Conservation (phyloP, 2,329 filamentous ascomycete species). For the Knufia fluminis region DNA sequence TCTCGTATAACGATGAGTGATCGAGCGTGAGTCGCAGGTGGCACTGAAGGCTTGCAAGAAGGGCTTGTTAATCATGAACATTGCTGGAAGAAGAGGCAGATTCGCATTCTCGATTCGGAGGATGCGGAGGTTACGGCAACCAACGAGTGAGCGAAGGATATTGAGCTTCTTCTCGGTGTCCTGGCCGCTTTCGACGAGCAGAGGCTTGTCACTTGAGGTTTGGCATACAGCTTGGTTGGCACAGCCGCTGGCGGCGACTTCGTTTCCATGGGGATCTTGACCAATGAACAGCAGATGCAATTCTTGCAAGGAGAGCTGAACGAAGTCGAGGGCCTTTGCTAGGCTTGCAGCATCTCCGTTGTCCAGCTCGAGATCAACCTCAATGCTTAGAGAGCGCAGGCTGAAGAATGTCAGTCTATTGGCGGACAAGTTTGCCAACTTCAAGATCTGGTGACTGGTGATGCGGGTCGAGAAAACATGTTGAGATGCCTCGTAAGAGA, state of each 20-base stretch:
- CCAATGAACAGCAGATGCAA: conserved; percentile 17
- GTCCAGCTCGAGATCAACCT: conserved; percentile 12
- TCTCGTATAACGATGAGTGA: conserved; percentile 6
- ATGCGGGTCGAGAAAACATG: conserved; percentile 5
- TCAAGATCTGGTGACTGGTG: conserved; percentile 7
- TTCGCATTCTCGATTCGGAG: conserved; percentile 19
- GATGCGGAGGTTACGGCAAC: conserved; percentile 9
- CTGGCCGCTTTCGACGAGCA: background rate
- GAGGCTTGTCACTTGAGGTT: background rate
- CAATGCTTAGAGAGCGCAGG: conserved; percentile 11
- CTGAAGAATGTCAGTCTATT: background rate
- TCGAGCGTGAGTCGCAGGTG: conserved; percentile 14
- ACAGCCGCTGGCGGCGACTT: background rate
- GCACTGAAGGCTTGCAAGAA: conserved; percentile 13
- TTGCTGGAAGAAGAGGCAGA: conserved; percentile 11
- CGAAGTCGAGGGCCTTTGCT: conserved; percentile 6
- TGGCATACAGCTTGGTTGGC: background rate
- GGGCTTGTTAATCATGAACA: conserved; percentile 17
- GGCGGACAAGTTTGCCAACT: conserved; percentile 7
- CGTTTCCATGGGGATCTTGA: conserved; percentile 9
- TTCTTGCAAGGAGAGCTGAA: conserved; percentile 13
- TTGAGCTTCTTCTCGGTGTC: conserved; percentile 6
- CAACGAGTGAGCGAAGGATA: conserved; percentile 11
- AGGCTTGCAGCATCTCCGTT: conserved; percentile 5
- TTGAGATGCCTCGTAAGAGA: conserved; percentile 11